Base-by-base conservation (phyloP, 2,329 filamentous ascomycete genomes). In the Exserohilum turcica region DNA sequence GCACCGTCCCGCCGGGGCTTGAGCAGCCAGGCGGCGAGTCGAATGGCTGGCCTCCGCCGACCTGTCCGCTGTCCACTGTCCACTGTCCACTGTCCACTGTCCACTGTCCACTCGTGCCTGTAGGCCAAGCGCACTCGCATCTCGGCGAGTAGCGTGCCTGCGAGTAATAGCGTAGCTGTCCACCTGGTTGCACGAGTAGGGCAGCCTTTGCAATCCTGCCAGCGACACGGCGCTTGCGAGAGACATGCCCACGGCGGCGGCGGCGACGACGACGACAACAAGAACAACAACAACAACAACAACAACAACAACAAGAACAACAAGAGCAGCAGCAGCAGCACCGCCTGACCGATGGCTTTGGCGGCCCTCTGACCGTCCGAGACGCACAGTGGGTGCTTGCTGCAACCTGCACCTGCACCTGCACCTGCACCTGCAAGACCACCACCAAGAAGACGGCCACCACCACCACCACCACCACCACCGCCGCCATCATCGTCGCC, bases 1-100 rank as follows among this genome's bases (percentile, higher is more conserved):
- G 45, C 45, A 60, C 60, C 57, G 64, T 67, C 67, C 67, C 68
- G 65, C 62, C 58, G 31, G 42, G 42, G 31, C 65, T 67, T 58
- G 63, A 57, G 54, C 56, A 56, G 52, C 62, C 63, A 53, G 57
- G 49, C 61, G 61, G 65, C 54, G 61, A 49, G 57, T 38, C 38
- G 38, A 42, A 42, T 42, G 52, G 32, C 39, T 65, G 63, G 59
- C 59, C 56, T 61, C 61, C 66, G 65, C 64, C 66, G 64, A 68
- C 64, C 19, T 52, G 61, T 60, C 63, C 60, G 64, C 61, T 63
- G 59, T 59, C 57, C 56, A 52, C 58, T 48, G n/a, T n/a, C n/a
- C n/a, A n/a, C n/a, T n/a, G n/a, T n/a, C n/a, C n/a, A n/a, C n/a
- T n/a, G n/a, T n/a, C n/a, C n/a, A n/a, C 19, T 52, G 61, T 60